Conservation (phyloP, 495 filamentous ascomycete genomes). For the Penicillium angulare region DNA sequence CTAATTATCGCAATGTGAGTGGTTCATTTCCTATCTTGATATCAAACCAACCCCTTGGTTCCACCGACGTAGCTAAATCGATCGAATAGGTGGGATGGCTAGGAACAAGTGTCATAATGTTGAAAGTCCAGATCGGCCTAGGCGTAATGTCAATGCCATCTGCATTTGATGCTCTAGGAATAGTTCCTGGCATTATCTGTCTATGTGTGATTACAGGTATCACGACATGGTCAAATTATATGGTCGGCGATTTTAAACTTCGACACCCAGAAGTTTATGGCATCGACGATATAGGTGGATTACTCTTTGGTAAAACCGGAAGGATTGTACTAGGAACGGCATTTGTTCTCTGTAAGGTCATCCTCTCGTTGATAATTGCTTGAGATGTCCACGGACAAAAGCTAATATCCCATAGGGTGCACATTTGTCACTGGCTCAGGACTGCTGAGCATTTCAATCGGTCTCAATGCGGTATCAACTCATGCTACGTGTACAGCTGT, state of each 20-base stretch:
- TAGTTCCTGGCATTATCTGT: conserved; percentile 52
- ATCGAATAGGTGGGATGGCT: conserved; percentile 33
- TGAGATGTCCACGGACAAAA: conserved; percentile 24
- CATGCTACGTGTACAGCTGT: conserved; percentile 61
- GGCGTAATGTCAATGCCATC: conserved; percentile 60
- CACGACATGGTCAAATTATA: conserved; percentile 70
- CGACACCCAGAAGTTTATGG: conserved; percentile 62
- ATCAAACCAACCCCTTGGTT: too few relatives aligned
- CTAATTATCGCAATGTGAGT: conserved; percentile 16
- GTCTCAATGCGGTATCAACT: conserved; percentile 61
- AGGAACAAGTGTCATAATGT: conserved; percentile 35
- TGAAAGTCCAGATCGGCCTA: conserved; percentile 53
- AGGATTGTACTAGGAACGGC: conserved; percentile 57
- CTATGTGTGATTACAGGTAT: conserved; percentile 55
- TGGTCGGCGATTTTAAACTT: conserved; percentile 69
- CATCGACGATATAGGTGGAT: conserved; percentile 63
- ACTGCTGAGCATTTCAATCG: conserved; percentile 69
- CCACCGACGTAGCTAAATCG: too few relatives aligned
- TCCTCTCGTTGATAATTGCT: neutral
- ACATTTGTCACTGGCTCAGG: conserved; percentile 40
- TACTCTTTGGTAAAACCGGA: conserved; percentile 61
- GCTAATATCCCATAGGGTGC: conserved; percentile 49
- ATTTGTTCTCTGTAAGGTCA: conserved; percentile 40
- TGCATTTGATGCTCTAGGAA: conserved; percentile 58
- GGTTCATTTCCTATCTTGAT: too few relatives aligned